These are phyloP conservation scores for Porphyrellus cyaneotinctus DNA, from an alignment of 768 basidiomycete species.

Conservation along the genomic window DNA sequence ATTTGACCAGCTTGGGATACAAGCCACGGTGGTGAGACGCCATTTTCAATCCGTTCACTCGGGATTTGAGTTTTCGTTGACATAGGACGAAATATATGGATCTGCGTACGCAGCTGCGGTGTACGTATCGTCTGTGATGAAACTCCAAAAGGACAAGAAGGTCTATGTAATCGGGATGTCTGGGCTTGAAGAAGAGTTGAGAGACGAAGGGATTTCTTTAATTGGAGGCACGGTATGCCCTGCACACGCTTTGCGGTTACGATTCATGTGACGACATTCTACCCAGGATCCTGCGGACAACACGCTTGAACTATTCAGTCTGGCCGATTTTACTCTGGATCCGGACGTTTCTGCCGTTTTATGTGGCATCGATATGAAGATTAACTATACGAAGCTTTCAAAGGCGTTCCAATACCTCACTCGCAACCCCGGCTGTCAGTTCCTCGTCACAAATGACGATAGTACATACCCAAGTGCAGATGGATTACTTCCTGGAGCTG, in stretches of 20 bases:
- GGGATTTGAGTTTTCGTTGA: not conserved
- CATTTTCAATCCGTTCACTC: not conserved
- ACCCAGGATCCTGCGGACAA: constrained; percentile 82
- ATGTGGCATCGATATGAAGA: constrained; percentile 82
- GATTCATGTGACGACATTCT: not conserved
- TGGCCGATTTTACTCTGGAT: constrained; percentile 70
- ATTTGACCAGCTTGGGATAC: constrained; percentile 85
- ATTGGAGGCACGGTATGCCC: constrained; percentile 79
- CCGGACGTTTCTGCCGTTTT: constrained; percentile 85
- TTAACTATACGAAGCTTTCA: constrained; percentile 93
- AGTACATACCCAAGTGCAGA: constrained; percentile 81
- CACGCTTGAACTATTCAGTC: constrained; percentile 63
- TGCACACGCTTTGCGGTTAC: not conserved
- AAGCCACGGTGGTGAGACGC: constrained; percentile 73
- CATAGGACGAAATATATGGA: constrained; percentile 92
- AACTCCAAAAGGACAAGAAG: constrained; percentile 86
- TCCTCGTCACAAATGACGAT: constrained; percentile 91
- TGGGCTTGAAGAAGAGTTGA: constrained; percentile 90
- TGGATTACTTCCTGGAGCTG: constrained; percentile 78
- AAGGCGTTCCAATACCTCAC: constrained; percentile 90
- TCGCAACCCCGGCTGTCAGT: constrained; percentile 72
- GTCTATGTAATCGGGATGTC: constrained; percentile 93
- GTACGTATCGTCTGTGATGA: constrained; percentile 84
- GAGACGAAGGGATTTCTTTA: constrained; percentile 76
- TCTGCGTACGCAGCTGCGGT: constrained; percentile 86